Evolutionary conservation across 345 rosid species (phyloP), one percentile per base, ranked within the genome.

Genomic region (Euphorbia tirucalli): DNA sequence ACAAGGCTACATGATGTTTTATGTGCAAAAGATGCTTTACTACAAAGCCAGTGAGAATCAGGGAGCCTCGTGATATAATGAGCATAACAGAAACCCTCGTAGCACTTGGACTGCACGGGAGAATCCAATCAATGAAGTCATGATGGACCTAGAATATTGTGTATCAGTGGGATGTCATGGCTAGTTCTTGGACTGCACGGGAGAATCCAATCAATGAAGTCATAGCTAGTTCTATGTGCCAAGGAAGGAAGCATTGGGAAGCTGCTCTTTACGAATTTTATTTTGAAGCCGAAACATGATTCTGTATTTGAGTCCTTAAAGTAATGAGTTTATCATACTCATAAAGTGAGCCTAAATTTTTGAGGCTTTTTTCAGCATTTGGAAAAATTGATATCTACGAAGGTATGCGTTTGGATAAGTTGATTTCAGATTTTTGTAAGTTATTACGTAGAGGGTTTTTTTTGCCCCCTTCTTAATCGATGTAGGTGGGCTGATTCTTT

Each of bases 1-100:
- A 28, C 93, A 93, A 68, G 90, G 96, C 35, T 93, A 93, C 70
- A 91, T 93, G 98, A 72, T 83, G 76, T 91, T 93, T 74, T 93
- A 93, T 77, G 96, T 84, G 35, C 98, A 90, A 81, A 91, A 93
- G 79, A 86, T 84, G 86, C 72, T 87, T 56, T 82, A 79, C 35
- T 87, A 85, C 74, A 84, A 70, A 77, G 85, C 84, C 48, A 85
- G 86, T 27, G 89, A 81, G 75, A 85, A 81, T 52, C 76, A 77
- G 25, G 84, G 11, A 43, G 56, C 75, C 35, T 56, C 72, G 0
- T 75, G 72, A 80, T 41, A 32, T 27, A 52, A 58, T 63, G 66
- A 24, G 35, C 39, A 35, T 35, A 35, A 7, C 15, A 18, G 56
- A 66, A 63, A n/a, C 48, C 19, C 55, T 58, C 55, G 66, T 59